Conservation (phyloP, 768 basidiomycete genomes). For the Lactarius deliciosus region DNA sequence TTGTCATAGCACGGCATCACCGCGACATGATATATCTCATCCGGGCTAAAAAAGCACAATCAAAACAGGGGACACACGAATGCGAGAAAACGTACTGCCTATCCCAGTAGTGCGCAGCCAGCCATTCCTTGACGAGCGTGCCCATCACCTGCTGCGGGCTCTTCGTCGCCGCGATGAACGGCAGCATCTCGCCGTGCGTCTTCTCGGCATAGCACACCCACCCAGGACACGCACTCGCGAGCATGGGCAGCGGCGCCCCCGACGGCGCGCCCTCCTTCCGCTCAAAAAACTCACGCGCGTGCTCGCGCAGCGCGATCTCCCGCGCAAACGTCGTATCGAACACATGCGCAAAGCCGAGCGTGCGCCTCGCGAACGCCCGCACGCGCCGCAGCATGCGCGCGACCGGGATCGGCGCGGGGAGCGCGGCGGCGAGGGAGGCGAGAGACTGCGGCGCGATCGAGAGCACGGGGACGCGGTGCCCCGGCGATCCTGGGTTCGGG, state of each 20-base stretch:
- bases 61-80: not conserved
- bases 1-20: constrained; percentile 99
- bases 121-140: constrained; percentile 86
- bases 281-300: constrained; percentile 77
- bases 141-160: constrained; percentile 97
- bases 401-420: constrained; percentile 44
- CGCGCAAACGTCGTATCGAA: constrained; percentile 96
- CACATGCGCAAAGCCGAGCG: constrained; percentile 75
- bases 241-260: constrained; percentile 69
- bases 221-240: constrained; percentile 95
- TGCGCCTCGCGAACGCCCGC: constrained; percentile 61
- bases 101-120: constrained; percentile 59
- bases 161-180: constrained; percentile 84
- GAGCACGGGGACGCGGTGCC: constrained; percentile 61
- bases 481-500: constrained; percentile 38
- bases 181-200: constrained; percentile 90
- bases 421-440: constrained; percentile 71
- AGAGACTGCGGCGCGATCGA: constrained; percentile 91
- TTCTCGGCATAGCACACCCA: constrained; percentile 99
- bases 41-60: no score
- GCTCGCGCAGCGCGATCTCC: constrained; percentile 80
- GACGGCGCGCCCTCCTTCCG: constrained; percentile 36
- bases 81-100: constrained; percentile 54
- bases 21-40: constrained; percentile 91
- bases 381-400: constrained; percentile 68